Evolutionary conservation across 805 yeast genomes (phyloP).

Genomic region (Candida chauliodis): DNA sequence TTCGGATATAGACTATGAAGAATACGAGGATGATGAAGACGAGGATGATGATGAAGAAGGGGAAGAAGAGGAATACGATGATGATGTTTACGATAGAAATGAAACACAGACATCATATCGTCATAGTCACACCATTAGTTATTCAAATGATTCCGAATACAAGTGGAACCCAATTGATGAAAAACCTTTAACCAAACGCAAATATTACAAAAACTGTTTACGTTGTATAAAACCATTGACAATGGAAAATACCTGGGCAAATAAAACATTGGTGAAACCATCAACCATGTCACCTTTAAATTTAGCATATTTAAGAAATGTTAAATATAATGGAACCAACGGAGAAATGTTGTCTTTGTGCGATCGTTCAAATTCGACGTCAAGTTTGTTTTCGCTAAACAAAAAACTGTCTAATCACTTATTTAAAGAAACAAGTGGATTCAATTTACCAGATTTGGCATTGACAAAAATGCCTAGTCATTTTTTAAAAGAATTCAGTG

Average conservation of each 20-base stretch:
- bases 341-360: slow-evolving; percentile 5
- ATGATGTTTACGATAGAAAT: not conserved
- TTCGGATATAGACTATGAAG: slow-evolving; percentile 31
- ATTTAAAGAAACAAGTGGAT: slow-evolving; percentile 16
- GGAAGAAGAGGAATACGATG: slow-evolving; percentile 14
- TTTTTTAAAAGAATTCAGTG: slow-evolving; percentile 31
- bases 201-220: slow-evolving; percentile 47
- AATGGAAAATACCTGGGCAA: slow-evolving; percentile 52
- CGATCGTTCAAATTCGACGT: slow-evolving; percentile 10
- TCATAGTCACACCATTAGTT: not conserved
- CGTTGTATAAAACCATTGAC: slow-evolving; percentile 56
- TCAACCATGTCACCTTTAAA: slow-evolving; percentile 28
- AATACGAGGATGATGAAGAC: slow-evolving; percentile 16
- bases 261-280: slow-evolving; percentile 42
- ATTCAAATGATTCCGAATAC: slow-evolving; percentile 13
- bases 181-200: slow-evolving; percentile 27
- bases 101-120: not conserved
- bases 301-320: slow-evolving; percentile 17
- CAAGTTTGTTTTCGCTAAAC: slow-evolving; percentile 15
- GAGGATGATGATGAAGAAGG: slow-evolving; percentile 15
- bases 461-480: slow-evolving; percentile 28
- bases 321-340: slow-evolving; percentile 14
- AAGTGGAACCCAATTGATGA: slow-evolving; percentile 49
- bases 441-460: slow-evolving; percentile 22
- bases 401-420: slow-evolving; percentile 11